phyloP scores from a whole-genome alignment of 2,329 filamentous ascomycete species.

The Ophiostoma triangulosporum region DNA sequence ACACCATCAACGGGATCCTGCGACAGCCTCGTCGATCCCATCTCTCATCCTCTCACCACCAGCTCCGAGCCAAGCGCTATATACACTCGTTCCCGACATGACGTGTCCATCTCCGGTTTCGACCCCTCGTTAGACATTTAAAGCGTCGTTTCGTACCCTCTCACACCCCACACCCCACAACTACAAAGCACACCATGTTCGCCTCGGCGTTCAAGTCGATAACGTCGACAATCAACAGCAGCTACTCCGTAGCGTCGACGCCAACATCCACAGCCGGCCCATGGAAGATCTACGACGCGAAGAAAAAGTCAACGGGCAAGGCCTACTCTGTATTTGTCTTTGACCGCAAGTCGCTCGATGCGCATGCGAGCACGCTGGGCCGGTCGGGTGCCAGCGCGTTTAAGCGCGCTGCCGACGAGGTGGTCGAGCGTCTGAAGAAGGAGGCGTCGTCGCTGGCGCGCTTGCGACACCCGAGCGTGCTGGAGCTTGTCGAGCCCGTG shows the following conservation, averaged over 20 bases:
- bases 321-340: constrained; percentile 87
- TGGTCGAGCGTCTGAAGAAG: constrained; percentile 79
- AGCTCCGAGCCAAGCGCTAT: not conserved
- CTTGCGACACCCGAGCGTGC: constrained; percentile 76
- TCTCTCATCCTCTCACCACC: not conserved
- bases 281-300: constrained; percentile 96
- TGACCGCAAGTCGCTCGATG: constrained; percentile 74
- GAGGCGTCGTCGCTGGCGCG: constrained; percentile 82
- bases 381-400: constrained; percentile 52
- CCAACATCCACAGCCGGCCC: constrained; percentile 73
- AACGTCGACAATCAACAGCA: constrained; percentile 70
- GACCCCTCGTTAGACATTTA: not conserved
- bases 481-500: constrained; percentile 87
- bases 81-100: not conserved
- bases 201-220: constrained; percentile 89
- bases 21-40: not conserved
- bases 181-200: constrained; percentile 53
- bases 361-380: constrained; percentile 45
- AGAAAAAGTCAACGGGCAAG: constrained; percentile 89
- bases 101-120: not conserved
- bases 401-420: constrained; percentile 76
- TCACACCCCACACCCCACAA: not conserved
- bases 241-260: constrained; percentile 70
- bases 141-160: not conserved
- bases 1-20: too few relatives aligned